phyloP scores from a whole-genome alignment of 495 filamentous ascomycete genomes.

The Acidiella bohemica region DNA sequence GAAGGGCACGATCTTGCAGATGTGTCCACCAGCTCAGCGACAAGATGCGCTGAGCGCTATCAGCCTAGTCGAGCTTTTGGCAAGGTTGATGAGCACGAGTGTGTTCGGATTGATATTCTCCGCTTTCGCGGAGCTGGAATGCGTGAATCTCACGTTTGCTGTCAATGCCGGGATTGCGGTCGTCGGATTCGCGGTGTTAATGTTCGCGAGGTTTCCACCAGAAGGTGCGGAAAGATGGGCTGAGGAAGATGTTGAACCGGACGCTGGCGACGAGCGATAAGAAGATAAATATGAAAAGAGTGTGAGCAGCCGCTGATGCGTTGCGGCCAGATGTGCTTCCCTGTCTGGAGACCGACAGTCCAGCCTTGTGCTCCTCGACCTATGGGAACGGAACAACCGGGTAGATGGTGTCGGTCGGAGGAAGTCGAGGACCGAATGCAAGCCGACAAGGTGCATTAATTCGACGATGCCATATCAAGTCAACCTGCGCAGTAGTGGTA shows the following conservation, averaged over 20 bases:
- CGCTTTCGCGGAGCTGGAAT: slow-evolving; percentile 35
- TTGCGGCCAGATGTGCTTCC: no score
- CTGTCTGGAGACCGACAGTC: no score
- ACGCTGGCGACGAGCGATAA: neutral
- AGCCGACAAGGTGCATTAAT: no score
- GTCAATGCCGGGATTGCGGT: slow-evolving; percentile 41
- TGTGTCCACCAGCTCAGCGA: slow-evolving; percentile 35
- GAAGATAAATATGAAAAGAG: no score
- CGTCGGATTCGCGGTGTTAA: slow-evolving; percentile 33
- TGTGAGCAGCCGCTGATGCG: no score
- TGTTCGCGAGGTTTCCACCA: slow-evolving; percentile 37
- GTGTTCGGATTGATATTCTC: slow-evolving; percentile 43
- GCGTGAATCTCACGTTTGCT: slow-evolving; percentile 39
- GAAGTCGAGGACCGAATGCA: no score
- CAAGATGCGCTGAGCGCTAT: slow-evolving; percentile 43
- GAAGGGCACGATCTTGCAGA: slow-evolving; percentile 44
- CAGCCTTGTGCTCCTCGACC: no score
- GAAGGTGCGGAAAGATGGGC: slow-evolving; percentile 27
- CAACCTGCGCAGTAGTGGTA: no score
- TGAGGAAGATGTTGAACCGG: slow-evolving; percentile 2
- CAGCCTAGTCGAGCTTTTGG: slow-evolving; percentile 42
- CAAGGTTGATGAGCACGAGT: slow-evolving; percentile 36
- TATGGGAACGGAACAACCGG: no score
- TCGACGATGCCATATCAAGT: no score
- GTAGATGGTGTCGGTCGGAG: no score